Evolutionary conservation across 2,329 filamentous ascomycete species (phyloP).

Genomic region (Microdochium paspali): DNA sequence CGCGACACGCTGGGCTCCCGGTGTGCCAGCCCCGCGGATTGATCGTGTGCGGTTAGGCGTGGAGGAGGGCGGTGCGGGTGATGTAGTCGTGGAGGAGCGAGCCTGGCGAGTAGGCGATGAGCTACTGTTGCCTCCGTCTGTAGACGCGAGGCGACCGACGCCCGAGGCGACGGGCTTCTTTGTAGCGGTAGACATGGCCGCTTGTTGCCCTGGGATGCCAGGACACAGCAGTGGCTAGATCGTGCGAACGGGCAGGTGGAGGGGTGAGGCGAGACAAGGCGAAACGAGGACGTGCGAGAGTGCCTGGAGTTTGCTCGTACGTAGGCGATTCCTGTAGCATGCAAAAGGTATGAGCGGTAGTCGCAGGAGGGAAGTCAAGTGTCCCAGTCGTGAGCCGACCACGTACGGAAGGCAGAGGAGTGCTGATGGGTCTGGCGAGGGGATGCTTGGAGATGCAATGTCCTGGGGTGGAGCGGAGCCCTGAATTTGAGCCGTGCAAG

Average conservation of each 20-base stretch:
- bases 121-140: conserved; percentile 23
- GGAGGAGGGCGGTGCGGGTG: conserved; percentile 28
- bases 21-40: conserved; percentile 46
- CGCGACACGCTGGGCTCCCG: conserved; percentile 62
- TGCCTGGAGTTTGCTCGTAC: neutral
- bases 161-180: conserved; percentile 43
- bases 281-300: neutral
- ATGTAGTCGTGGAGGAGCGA: conserved; percentile 40
- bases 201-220: neutral
- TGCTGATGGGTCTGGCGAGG: neutral
- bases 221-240: neutral
- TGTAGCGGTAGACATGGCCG: conserved; percentile 38
- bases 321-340: no score
- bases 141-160: conserved; percentile 33
- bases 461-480: neutral
- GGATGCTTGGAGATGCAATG: neutral
- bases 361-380: neutral
- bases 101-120: conserved; percentile 27
- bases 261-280: neutral
- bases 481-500: neutral
- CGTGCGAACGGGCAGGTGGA: neutral
- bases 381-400: neutral
- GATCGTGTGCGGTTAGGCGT: conserved; percentile 53
- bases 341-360: no score
- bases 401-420: neutral